Percentiles rank a stretch among this genome's conserved stretches.
Conservation (phyloP, 805 yeast species). For the Spathaspora boniae region DNA sequence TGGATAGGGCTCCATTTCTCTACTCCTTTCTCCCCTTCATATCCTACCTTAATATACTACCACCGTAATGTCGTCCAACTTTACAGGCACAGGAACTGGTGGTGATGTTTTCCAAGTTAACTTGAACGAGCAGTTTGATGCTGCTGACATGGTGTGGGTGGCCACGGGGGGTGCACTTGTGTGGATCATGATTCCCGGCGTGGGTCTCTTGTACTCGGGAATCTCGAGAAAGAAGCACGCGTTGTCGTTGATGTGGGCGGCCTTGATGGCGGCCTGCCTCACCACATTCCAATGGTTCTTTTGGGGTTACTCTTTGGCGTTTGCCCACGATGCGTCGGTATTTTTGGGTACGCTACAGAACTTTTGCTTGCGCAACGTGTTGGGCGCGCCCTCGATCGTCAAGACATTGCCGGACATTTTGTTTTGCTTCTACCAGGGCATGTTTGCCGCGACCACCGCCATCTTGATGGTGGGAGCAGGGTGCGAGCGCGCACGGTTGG, state of each 20-base stretch:
- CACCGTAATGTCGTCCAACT: constrained; percentile 23
- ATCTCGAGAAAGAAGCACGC: constrained; percentile 94
- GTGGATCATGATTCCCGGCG: constrained; percentile 96
- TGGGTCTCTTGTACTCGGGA: constrained; percentile 91
- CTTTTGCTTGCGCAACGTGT: constrained; percentile 75
- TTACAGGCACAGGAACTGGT: constrained; percentile 67
- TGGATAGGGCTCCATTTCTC: too few relatives aligned
- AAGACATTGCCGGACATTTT: constrained; percentile 82
- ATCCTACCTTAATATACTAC: neutral
- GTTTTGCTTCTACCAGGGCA: constrained; percentile 89
- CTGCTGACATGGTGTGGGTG: constrained; percentile 83
- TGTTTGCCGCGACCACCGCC: constrained; percentile 94
- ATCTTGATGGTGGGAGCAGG: constrained; percentile 97
- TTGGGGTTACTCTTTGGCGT: constrained; percentile 94
- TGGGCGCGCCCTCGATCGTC: constrained; percentile 74
- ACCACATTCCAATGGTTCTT: constrained; percentile 95
- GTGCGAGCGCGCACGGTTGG: constrained; percentile 92
- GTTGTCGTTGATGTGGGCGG: constrained; percentile 90
- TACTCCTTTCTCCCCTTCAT: too few relatives aligned
- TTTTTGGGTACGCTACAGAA: constrained; percentile 81
- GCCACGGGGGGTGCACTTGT: constrained; percentile 76
- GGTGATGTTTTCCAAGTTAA: constrained; percentile 75
- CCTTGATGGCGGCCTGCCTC: constrained; percentile 81
- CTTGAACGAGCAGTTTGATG: constrained; percentile 65
- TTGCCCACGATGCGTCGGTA: constrained; percentile 59